These are phyloP conservation scores for Pseudopyricularia javanii DNA, from an alignment of 2,329 filamentous ascomycete genomes.

Conservation along the genomic window DNA sequence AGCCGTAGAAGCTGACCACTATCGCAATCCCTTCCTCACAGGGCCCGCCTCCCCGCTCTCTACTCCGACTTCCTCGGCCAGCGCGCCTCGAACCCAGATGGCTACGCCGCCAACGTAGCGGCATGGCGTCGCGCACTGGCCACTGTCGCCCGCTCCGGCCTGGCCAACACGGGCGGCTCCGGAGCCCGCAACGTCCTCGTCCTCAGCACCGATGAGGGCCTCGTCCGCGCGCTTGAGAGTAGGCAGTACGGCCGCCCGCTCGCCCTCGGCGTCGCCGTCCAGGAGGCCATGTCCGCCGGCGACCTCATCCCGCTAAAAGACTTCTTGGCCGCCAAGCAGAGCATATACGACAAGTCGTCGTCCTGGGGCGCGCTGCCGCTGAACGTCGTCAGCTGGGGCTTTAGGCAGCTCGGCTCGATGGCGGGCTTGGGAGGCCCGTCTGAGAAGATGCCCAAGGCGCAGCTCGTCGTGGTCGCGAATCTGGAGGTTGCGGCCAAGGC, in stretches of 20 bases:
- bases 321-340: slow-evolving; percentile 54
- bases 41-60: slow-evolving; percentile 13
- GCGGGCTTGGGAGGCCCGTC: slow-evolving; percentile 23
- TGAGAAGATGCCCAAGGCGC: slow-evolving; percentile 47
- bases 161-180: slow-evolving; percentile 13
- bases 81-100: slow-evolving; percentile 11
- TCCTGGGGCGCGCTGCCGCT: slow-evolving; percentile 60
- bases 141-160: slow-evolving; percentile 16
- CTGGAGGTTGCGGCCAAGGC: slow-evolving; percentile 45
- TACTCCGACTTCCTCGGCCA: slow-evolving; percentile 15
- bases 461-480: slow-evolving; percentile 55
- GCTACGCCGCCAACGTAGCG: slow-evolving; percentile 18
- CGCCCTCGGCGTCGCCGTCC: slow-evolving; percentile 65
- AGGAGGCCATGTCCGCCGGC: slow-evolving; percentile 56
- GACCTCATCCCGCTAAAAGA: slow-evolving; percentile 59
- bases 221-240: slow-evolving; percentile 61
- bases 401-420: slow-evolving; percentile 55
- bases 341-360: slow-evolving; percentile 48
- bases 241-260: slow-evolving; percentile 72
- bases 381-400: slow-evolving; percentile 62
- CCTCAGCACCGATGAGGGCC: slow-evolving; percentile 43
- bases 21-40: slow-evolving; percentile 4
- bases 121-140: slow-evolving; percentile 21
- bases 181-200: slow-evolving; percentile 34
- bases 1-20: not conserved